Base-by-base conservation (phyloP, 371 early-diverging fungal species). In the Conidiobolus incongruus region DNA sequence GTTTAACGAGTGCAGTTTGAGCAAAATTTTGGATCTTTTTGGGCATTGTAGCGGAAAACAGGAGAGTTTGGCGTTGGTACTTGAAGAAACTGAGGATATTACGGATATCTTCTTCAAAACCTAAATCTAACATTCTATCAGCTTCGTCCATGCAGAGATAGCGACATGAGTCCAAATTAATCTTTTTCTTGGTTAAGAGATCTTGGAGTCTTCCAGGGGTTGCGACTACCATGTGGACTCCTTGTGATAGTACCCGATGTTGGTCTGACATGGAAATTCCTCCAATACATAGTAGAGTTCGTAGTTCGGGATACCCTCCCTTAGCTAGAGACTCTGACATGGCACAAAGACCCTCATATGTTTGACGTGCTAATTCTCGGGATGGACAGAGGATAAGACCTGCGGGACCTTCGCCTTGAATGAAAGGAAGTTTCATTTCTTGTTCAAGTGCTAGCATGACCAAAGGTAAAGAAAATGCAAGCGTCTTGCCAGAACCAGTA, bases 401-500 rank as follows among this genome's bases (percentile, higher is more conserved):
- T 32, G 88, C 67, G 0, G 94, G 94, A 2, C 93, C 93, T 49
- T 93, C 94, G 1, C 85, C 87, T 29, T 63, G 55, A n/a, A 71
- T 59, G 0, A 91, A 57, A 6, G 87, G 84, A 42, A 82, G 59
- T 46, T 77, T 62, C 20, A 65, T 50, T 52, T 88, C 89, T 22
- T 72, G 79, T 53, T 85, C 87, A 49, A 79, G 61, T 30, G 77
- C 80, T 53, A 69, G 70, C 75, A 83, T 74, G 41, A 76, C 66
- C 52, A 70, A 60, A 21, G 97, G 97, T n/a, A 96, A 52, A 12
- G 83, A 82, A 65, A 94, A 99, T 0, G 94, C 76, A 15, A 95
- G 63, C 0, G 99, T 99, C 63, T 99, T 99, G 29, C 99, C 99
- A n/a, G 93, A 93, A 15, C 99, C 99, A 8, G 99, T 98, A 55